phyloP scores from a whole-genome alignment of 352 stramenopile species.

The Elongisporangium prolatum region DNA sequence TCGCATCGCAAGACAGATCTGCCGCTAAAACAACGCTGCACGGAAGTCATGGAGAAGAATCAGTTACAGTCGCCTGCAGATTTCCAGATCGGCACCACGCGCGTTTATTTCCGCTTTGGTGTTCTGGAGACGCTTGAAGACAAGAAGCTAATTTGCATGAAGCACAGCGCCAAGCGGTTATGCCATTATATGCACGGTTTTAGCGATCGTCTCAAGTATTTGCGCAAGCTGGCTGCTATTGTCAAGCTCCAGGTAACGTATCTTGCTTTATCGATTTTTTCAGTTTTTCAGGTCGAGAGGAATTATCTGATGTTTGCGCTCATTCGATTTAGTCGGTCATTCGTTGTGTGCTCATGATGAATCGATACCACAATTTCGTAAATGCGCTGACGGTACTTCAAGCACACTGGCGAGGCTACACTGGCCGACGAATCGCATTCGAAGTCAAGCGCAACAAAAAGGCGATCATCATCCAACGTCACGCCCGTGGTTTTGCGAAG shows the following conservation, averaged over 20 bases:
- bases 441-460: conserved; percentile 53
- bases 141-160: conserved; percentile 46
- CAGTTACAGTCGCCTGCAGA: conserved; percentile 58
- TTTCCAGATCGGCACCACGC: conserved; percentile 71
- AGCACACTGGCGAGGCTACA: conserved; percentile 72
- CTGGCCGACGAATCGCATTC: conserved; percentile 43
- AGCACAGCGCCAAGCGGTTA: conserved; percentile 53
- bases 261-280: not conserved
- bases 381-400: conserved; percentile 58
- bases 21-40: conserved; percentile 35
- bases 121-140: conserved; percentile 80
- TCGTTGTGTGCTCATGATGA: conserved; percentile 76
- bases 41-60: conserved; percentile 60
- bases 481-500: conserved; percentile 57
- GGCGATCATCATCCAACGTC: conserved; percentile 61
- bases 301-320: not conserved
- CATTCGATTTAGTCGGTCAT: conserved; percentile 55
- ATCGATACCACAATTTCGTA: conserved; percentile 57
- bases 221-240: conserved; percentile 65
- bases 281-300: not conserved
- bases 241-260: conserved; percentile 64
- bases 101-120: conserved; percentile 81
- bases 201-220: conserved; percentile 45
- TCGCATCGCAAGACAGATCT: conserved; percentile 32
- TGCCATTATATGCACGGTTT: conserved; percentile 77